Evolutionary conservation across 495 filamentous ascomycete species (phyloP).

Genomic region (Amphirosellinia nigrospora): DNA sequence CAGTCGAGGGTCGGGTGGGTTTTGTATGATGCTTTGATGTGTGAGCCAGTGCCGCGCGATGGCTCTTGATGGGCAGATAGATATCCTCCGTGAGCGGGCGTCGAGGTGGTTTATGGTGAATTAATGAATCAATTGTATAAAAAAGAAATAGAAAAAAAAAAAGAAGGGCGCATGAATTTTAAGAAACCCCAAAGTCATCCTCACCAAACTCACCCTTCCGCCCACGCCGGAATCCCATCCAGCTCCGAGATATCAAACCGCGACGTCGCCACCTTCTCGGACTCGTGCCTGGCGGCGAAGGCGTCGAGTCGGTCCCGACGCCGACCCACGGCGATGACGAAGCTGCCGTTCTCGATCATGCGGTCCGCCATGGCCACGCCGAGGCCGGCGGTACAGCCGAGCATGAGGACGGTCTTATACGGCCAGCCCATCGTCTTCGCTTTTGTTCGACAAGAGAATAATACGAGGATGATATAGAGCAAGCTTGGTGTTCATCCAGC

Average conservation of each 20-base stretch:
- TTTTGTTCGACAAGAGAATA: neutral
- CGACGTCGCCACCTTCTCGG: constrained; percentile 57
- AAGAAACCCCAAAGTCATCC: neutral
- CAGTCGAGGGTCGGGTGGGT: constrained; percentile 63
- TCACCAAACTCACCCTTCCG: constrained; percentile 46
- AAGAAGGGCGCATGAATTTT: too few species aligned
- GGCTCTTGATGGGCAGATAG: too few species aligned
- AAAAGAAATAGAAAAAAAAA: too few species aligned
- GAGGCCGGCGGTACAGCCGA: constrained; percentile 77
- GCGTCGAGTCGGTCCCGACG: constrained; percentile 68
- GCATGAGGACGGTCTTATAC: constrained; percentile 72
- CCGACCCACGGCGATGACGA: constrained; percentile 68
- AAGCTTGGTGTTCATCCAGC: neutral
- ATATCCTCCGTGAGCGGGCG: neutral
- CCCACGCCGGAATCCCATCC: constrained; percentile 63
- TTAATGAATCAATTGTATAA: neutral
- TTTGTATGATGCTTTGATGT: constrained; percentile 47
- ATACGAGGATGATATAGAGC: neutral
- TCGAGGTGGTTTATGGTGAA: neutral
- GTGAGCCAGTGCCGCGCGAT: too few species aligned
- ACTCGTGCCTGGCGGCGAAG: constrained; percentile 64
- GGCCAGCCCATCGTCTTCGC: constrained; percentile 56
- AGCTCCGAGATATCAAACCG: constrained; percentile 70
- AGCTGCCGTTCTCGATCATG: constrained; percentile 64
- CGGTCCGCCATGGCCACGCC: constrained; percentile 68